Base-by-base conservation (phyloP, 108 stramenopile genomes). In the Pinguiococcus pyrenoidosus region DNA sequence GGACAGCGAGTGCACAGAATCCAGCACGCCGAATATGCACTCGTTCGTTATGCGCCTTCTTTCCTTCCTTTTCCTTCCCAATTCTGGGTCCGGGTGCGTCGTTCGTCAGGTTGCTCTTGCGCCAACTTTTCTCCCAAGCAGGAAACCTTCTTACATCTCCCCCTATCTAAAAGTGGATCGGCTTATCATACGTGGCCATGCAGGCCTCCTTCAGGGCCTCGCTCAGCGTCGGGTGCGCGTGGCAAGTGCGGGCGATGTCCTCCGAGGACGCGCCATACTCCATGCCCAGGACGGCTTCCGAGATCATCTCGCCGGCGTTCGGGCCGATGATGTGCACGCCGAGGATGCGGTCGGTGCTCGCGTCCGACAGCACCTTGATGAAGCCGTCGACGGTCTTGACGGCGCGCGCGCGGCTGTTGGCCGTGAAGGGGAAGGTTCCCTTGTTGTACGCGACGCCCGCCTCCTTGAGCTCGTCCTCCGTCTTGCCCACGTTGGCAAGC, bases 191-290 rank as follows among this genome's bases (percentile, higher is more conserved):
- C n/a, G 92, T 77, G 66, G 89, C 89, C 92, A 96, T 94, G 63
- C 89, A 91, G 0, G 97, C 93, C 71, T 99, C 97, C 78, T 95
- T 95, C 56, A 99, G 85, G 8, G 97, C 97, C 70, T 99, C 97
- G 37, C 82, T 84, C 33, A 99, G 69, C 8, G 93, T 96, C 1
- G 97, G 97, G 67, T 99, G 97, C 17, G 97, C 93, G 68, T 99
- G 97, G 59, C 93, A 96, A 41, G 93, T 95, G 37, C 97, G 82
- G n/a, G 97, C 97, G 63, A 99, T 64, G 70, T 99, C 97, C 70
- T 99, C 97, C 16, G 87, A 80, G 43, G 85, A 84, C 20, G 97
- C 97, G 23, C 97, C 97, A 71, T 99, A 99, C 68, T 99, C 97
- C 76, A 99, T 94, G 33, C 81, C 97, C 54, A 99, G 75, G 10